phyloP scores from a whole-genome alignment of 805 yeast genomes.

The Danielia oregonensis region DNA sequence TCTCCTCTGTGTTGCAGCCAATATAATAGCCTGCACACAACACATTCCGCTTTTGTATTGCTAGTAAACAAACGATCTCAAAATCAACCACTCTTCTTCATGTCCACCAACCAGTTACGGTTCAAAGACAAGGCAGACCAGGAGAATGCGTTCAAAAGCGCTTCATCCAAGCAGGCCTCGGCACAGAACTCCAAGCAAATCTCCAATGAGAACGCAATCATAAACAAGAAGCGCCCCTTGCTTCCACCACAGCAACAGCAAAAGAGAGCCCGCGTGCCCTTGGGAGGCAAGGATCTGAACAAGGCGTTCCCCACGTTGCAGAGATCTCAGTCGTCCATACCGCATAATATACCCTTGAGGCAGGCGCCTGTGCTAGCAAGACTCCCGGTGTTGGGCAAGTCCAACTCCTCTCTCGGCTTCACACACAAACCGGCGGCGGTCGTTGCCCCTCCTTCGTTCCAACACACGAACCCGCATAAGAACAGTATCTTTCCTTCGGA shows the following conservation, averaged over 20 bases:
- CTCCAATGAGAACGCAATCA: neutral
- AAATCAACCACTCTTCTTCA: slow-evolving; percentile 3
- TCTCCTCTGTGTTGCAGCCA: no score
- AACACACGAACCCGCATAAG: slow-evolving; percentile 9
- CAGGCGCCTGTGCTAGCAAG: slow-evolving; percentile 6
- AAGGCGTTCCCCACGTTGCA: slow-evolving; percentile 23
- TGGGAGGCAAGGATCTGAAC: slow-evolving; percentile 40
- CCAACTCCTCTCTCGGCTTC: slow-evolving; percentile 38
- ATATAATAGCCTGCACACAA: no score
- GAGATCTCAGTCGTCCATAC: slow-evolving; percentile 25
- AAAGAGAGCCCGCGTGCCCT: slow-evolving; percentile 28
- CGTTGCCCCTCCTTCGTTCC: neutral
- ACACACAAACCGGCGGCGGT: slow-evolving; percentile 10
- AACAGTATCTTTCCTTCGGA: slow-evolving; percentile 15
- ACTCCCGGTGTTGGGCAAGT: slow-evolving; percentile 27
- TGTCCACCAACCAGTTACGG: slow-evolving; percentile 3
- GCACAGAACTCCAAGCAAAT: slow-evolving; percentile 2
- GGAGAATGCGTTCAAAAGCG: slow-evolving; percentile 8
- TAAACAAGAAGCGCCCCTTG: slow-evolving; percentile 7
- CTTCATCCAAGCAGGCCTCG: neutral
- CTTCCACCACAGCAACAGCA: slow-evolving; percentile 1
- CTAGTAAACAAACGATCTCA: no score
- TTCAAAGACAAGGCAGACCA: slow-evolving; percentile 7
- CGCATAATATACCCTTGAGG: slow-evolving; percentile 4
- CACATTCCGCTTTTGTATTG: no score